A percentile compares a stretch with the other conserved stretches of the same genome.
phyloP scores from a whole-genome alignment of 2,329 filamentous ascomycete genomes.

The Taxawa tesnikishii region DNA sequence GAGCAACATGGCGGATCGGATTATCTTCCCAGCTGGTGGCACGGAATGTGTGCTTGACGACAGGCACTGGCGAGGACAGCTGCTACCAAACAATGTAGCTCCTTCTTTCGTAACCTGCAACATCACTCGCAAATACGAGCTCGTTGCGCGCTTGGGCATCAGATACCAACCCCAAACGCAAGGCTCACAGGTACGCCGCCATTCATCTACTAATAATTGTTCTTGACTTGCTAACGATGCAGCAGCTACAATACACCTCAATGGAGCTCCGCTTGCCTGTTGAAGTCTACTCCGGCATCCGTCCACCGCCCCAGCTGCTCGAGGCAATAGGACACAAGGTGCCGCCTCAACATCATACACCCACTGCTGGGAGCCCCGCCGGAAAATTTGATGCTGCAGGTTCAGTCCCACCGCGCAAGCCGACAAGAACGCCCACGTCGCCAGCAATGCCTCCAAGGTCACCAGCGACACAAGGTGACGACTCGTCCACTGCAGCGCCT shows the following conservation, averaged over 20 bases:
- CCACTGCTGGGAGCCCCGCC: background rate
- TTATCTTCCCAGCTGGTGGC: slow-evolving; percentile 50
- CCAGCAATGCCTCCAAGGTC: background rate
- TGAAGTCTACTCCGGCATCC: slow-evolving; percentile 77
- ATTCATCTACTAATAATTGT: no score
- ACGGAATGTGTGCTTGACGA: slow-evolving; percentile 33
- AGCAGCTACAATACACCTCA: slow-evolving; percentile 51
- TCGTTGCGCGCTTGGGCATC: slow-evolving; percentile 71
- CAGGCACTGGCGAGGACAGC: slow-evolving; percentile 57
- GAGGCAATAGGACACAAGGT: slow-evolving; percentile 41
- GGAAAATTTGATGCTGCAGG: background rate
- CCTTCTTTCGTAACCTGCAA: slow-evolving; percentile 87
- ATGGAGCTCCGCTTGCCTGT: slow-evolving; percentile 70
- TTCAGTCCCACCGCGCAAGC: background rate
- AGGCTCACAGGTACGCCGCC: background rate
- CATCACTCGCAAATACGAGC: slow-evolving; percentile 64
- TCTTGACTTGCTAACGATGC: background rate
- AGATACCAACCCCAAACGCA: slow-evolving; percentile 49
- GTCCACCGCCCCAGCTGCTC: slow-evolving; percentile 64
- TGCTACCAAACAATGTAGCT: slow-evolving; percentile 73
- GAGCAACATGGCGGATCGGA: slow-evolving; percentile 57
- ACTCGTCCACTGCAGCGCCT: background rate
- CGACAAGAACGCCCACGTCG: background rate
- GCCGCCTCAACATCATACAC: background rate
- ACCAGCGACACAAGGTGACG: no score